phyloP scores from a whole-genome alignment of 1,284 basidiomycete genomes.

The Rhodotorula sp. region DNA sequence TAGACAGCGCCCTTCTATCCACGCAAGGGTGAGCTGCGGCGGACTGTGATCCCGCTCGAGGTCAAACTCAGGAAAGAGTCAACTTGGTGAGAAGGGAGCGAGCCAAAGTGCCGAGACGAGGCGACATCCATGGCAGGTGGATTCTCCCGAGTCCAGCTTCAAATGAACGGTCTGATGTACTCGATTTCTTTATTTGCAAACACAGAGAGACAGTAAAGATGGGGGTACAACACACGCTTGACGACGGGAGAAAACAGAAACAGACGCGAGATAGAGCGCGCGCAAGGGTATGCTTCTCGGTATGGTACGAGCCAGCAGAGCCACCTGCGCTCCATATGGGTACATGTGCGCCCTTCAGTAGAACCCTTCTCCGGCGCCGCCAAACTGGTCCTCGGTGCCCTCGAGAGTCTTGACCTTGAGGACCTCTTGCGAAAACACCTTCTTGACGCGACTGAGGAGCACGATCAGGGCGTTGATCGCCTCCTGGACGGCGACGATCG shows the following conservation, averaged over 20 bases:
- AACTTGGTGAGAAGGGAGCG: neutral
- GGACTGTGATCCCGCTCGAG: neutral
- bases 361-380: constrained; percentile 25
- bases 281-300: neutral
- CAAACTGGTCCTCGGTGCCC: constrained; percentile 18
- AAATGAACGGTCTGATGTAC: neutral
- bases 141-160: neutral
- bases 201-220: too few species aligned
- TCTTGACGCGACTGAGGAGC: constrained; percentile 58
- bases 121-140: neutral
- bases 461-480: constrained; percentile 81
- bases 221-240: too few species aligned
- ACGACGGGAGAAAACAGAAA: neutral
- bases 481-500: constrained; percentile 76
- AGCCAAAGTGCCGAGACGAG: neutral
- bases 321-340: neutral
- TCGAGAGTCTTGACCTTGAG: constrained; percentile 26
- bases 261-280: too few species aligned
- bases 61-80: neutral
- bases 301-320: neutral
- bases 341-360: constrained; percentile 13
- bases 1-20: too few species aligned
- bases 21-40: neutral
- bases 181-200: too few species aligned
- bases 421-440: constrained; percentile 54